phyloP scores from a whole-genome alignment of 495 filamentous ascomycete species.

The Penicillium coffeae region DNA sequence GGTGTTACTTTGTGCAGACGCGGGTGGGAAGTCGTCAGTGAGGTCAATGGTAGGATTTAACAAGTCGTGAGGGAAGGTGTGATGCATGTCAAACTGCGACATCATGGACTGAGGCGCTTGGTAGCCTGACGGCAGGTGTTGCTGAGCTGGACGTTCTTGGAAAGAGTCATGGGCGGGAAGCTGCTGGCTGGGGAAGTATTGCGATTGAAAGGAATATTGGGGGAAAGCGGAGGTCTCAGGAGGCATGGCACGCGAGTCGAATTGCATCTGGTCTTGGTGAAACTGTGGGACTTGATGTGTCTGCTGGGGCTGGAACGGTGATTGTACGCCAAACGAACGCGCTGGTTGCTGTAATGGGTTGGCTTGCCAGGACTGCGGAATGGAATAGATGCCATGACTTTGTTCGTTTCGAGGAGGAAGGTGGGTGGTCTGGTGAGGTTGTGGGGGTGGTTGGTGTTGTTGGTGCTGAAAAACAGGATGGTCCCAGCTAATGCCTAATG shows the following conservation, averaged over 20 bases:
- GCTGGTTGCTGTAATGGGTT: conserved; percentile 30
- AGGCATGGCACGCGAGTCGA: conserved; percentile 28
- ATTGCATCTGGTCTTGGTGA: conserved; percentile 31
- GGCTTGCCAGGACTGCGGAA: conserved; percentile 36
- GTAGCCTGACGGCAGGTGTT: conserved; percentile 19
- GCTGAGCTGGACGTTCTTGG: conserved; percentile 19
- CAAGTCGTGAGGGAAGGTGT: conserved; percentile 23
- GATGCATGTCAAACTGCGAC: conserved; percentile 23
- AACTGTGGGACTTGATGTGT: conserved; percentile 35
- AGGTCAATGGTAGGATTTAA: conserved; percentile 30
- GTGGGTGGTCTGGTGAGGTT: conserved; percentile 7
- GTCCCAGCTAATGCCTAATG: conserved; percentile 36
- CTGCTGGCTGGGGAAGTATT: conserved; percentile 33
- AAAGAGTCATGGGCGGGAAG: conserved; percentile 29
- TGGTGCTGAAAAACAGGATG: conserved; percentile 30
- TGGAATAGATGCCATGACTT: conserved; percentile 34
- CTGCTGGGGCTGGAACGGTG: conserved; percentile 30
- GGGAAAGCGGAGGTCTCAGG: conserved; percentile 34
- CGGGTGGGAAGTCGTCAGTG: conserved; percentile 28
- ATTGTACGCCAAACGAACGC: conserved; percentile 22
- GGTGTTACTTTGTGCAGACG: conserved; percentile 24
- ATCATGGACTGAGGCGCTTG: conserved; percentile 18
- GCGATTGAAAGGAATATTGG: conserved; percentile 29
- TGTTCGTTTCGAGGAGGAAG: conserved; percentile 22
- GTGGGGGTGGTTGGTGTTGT: background rate